Evolutionary conservation across 2,329 filamentous ascomycete genomes (phyloP), one percentile per base, ranked within the genome.

Genomic region (Phialophora verrucosa): DNA sequence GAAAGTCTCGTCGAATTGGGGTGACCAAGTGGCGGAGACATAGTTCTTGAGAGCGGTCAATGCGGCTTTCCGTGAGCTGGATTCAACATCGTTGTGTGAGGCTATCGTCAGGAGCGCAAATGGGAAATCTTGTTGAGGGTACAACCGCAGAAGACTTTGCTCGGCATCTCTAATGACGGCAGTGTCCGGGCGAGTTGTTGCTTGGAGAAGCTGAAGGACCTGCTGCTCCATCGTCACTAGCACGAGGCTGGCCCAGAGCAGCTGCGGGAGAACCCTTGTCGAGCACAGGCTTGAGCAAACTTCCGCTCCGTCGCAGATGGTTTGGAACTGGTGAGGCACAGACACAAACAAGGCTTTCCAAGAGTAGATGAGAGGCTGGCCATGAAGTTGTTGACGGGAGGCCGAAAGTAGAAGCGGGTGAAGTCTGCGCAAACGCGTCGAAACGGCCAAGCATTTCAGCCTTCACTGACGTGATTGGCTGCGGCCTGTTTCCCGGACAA

Each of bases 121-220:
- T 57, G 94, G 91, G 76, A 94, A 97, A 69, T 88, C 88, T 70
- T 85, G 82, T 73, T 88, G 85, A 68, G 84, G 78, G 76, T 90
- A 89, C 70, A 91, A 87, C 70, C 87, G 87, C 77, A 88, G 87
- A 59, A 97, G 86, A 74, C 92, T 91, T 75, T 90, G 84, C 81
- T 99, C 95, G 73, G 95, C 95, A 77, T 91, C 93, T 78, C 94
- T 90, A 56, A 73, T 72, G 59, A 68, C 68, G 64, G 90, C 89
- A 63, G 82, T 88, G 78, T 94, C 89, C 66, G 89, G 87, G 67
- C 91, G 75, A 70, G 89, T 89, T 58, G 93, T 96, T 80, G 93
- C 92, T 75, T 90, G 88, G 71, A 99, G 89, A 78, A 98, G 86
- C 79, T 90, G 89, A 74, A 95, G 89, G 79, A 99, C 88, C 83